Conservation (phyloP, 108 stramenopile genomes). For the Heterococcus sp. region DNA sequence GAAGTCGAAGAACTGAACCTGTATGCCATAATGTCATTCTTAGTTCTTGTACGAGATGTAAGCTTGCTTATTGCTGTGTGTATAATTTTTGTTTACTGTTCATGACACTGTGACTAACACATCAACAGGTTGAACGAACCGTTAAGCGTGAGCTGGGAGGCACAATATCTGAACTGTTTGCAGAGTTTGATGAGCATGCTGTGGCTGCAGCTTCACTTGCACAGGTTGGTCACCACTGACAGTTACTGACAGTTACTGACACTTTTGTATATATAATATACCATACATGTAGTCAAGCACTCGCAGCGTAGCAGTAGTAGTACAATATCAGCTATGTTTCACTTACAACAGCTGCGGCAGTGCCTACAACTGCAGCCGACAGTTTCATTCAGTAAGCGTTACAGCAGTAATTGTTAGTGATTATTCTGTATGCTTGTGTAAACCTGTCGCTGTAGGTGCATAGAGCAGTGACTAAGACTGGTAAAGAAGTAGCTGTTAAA, state of each 20-base stretch:
- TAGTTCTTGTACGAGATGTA: too few relatives aligned
- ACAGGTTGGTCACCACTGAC: too few relatives aligned
- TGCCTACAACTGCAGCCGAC: too few relatives aligned
- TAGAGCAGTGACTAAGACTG: slow-evolving; percentile 60
- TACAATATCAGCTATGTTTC: not conserved
- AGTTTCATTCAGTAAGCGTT: not conserved
- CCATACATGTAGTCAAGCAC: too few relatives aligned
- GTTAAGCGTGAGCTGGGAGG: slow-evolving; percentile 19
- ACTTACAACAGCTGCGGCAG: not conserved
- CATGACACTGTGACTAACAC: too few relatives aligned
- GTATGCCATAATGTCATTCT: too few relatives aligned
- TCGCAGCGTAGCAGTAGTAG: not conserved
- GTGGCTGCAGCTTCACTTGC: slow-evolving; percentile 88
- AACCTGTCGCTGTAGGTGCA: slow-evolving; percentile 8
- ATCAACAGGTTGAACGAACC: slow-evolving; percentile 25
- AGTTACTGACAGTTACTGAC: too few relatives aligned
- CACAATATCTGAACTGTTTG: slow-evolving; percentile 69
- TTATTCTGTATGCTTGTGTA: not conserved
- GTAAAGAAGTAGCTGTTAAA: slow-evolving; percentile 77
- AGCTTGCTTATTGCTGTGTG: too few relatives aligned
- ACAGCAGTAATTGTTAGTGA: not conserved
- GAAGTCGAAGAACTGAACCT: too few relatives aligned
- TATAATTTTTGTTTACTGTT: too few relatives aligned
- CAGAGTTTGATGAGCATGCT: slow-evolving; percentile 70
- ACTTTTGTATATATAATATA: too few relatives aligned